Evolutionary conservation across 176 grass and related monocot genomes (phyloP), one percentile per base, ranked within the genome.

Genomic region (Eremochloa ophiuroides): DNA sequence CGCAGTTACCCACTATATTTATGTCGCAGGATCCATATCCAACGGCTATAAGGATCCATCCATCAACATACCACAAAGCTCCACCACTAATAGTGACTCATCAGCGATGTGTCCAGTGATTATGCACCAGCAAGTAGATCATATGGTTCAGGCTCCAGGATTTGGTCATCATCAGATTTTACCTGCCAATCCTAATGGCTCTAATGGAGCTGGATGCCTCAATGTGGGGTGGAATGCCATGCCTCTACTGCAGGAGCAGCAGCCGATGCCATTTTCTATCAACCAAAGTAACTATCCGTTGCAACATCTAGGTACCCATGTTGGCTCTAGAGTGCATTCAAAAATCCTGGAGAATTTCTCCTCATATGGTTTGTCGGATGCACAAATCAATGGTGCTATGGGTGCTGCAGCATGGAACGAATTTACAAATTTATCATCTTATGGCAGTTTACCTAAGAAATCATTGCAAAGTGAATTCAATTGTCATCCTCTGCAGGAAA

Each of bases 111-210:
- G 69, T 81, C 77, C 88, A 75, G 56, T 85, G 73, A 48, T 75
- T 72, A 75, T 84, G 50, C 84, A 85, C 44, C 71, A 39, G n/a
- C 78, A 90, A 44, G 75, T 76, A 26, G 89, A 63, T 75, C 92
- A 80, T 70, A 93, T 89, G 83, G 91, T 91, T 62, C 86, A 82
- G 8, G 89, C 90, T 50, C 84, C 92, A 66, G 92, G 90, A 78
- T 93, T 89, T 48, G 93, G 76, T 46, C 40, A 44, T 84, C 81
- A 89, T 68, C 85, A 84, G 30, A 73, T 64, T 74, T 43, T 74
- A 35, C 72, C 76, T 77, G 43, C 83, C 56, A 93, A 87, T 72
- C 80, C 81, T 74, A 78, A 86, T 25, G 89, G 73, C 70, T 66
- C 82, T 75, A 89, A 74, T 87, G 90, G 75, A 76, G 75, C 66